These are phyloP conservation scores for Metarhizium humberi DNA, from an alignment of 2,329 filamentous ascomycete species.

Conservation along the genomic window DNA sequence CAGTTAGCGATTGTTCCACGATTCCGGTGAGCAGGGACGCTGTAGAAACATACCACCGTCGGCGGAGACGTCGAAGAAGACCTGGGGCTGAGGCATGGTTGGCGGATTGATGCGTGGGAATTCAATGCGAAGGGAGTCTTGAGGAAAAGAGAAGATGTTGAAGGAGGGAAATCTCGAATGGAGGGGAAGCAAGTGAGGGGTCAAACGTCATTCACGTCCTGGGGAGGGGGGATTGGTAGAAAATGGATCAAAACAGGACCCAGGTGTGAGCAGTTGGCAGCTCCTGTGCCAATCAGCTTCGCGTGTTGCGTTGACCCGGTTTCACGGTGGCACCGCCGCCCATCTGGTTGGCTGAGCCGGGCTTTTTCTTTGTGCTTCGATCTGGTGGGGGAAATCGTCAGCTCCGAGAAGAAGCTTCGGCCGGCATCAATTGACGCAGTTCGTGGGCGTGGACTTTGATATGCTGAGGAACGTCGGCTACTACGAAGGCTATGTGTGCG, in stretches of 20 bases:
- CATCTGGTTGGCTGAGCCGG: neutral
- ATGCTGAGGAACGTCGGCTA: too few relatives aligned
- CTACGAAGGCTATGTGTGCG: too few relatives aligned
- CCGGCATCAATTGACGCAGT: too few relatives aligned
- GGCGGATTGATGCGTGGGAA: neutral
- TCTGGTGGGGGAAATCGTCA: too few relatives aligned
- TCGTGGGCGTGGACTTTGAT: too few relatives aligned
- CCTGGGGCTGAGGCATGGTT: constrained; percentile 3
- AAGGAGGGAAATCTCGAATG: constrained; percentile 1
- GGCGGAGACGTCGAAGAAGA: constrained; percentile 10
- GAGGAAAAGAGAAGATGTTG: neutral
- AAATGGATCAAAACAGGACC: constrained; percentile 1
- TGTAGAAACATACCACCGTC: constrained; percentile 7
- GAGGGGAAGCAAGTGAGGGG: constrained; percentile 5
- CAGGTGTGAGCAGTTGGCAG: neutral
- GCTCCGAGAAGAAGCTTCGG: too few relatives aligned
- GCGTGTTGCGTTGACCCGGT: neutral
- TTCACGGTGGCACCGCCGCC: neutral
- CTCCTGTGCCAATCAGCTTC: constrained; percentile 2
- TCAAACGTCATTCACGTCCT: constrained; percentile 7
- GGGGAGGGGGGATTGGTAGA: neutral
- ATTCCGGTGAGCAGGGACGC: neutral
- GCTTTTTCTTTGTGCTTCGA: neutral
- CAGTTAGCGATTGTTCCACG: neutral
- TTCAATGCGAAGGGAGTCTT: neutral